These are phyloP conservation scores for Angomonas desouzai DNA, from an alignment of 208 protist genomes.

Conservation along the genomic window DNA sequence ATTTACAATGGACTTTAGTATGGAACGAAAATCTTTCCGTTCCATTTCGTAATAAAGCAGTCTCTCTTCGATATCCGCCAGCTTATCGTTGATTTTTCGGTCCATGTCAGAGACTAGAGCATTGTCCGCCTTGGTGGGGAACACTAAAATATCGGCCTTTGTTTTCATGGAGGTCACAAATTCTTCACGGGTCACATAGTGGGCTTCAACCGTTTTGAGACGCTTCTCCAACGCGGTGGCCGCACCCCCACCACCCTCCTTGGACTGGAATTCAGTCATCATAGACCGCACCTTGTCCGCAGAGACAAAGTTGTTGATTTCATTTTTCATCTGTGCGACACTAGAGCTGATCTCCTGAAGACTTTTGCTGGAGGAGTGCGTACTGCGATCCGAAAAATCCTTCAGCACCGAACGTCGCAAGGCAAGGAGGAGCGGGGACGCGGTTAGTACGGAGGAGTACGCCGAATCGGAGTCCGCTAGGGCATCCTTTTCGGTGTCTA, in stretches of 20 bases:
- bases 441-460: conserved; percentile 20
- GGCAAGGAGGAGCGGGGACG: conserved; percentile 65
- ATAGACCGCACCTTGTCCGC: conserved; percentile 8
- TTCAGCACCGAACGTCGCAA: conserved; percentile 63
- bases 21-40: conserved; percentile 57
- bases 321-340: conserved; percentile 36
- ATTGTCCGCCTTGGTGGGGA: conserved; percentile 54
- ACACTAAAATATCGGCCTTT: conserved; percentile 47
- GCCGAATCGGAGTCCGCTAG: conserved; percentile 23
- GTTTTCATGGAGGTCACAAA: conserved; percentile 36
- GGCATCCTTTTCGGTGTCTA: background rate
- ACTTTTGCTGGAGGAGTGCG: conserved; percentile 40
- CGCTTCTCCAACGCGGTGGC: conserved; percentile 22
- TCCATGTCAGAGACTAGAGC: conserved; percentile 52
- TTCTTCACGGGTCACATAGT: conserved; percentile 46
- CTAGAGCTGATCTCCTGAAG: conserved; percentile 43
- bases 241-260: conserved; percentile 20
- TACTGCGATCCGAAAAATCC: conserved; percentile 61
- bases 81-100: conserved; percentile 36
- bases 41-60: conserved; percentile 74
- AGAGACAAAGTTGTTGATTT: conserved; percentile 12
- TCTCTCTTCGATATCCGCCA: conserved; percentile 69
- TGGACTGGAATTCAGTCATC: conserved; percentile 9
- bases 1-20: conserved; percentile 21
- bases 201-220: conserved; percentile 41